Conservation (phyloP, 2,329 filamentous ascomycete species). For the Cladorrhinum sp. region DNA sequence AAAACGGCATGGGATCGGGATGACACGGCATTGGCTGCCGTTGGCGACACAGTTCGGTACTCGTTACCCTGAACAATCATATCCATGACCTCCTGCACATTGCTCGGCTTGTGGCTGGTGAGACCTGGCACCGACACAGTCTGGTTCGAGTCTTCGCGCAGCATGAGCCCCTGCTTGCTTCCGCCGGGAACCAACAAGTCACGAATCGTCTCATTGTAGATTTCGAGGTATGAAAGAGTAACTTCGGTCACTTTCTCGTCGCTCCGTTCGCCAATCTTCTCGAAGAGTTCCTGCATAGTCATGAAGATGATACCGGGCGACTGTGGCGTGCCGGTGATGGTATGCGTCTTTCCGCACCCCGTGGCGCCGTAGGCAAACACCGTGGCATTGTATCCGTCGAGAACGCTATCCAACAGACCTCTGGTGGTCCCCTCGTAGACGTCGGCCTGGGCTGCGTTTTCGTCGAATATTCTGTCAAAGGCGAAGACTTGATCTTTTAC, state of each 20-base stretch:
- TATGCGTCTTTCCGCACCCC: conserved; percentile 97
- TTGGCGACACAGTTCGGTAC: conserved; percentile 91
- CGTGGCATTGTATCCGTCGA: conserved; percentile 97
- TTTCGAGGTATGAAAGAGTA: conserved; percentile 92
- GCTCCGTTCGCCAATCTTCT: conserved; percentile 83
- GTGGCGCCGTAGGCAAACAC: conserved; percentile 98
- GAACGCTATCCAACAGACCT: conserved; percentile 84
- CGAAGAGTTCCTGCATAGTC: conserved; percentile 98
- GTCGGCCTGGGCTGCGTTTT: conserved; percentile 86
- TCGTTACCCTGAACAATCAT: conserved; percentile 97
- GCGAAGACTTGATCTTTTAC: conserved; percentile 97
- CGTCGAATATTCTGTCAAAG: conserved; percentile 96
- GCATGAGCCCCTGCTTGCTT: conserved; percentile 79
- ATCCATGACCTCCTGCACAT: conserved; percentile 97
- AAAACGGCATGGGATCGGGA: conserved; percentile 96
- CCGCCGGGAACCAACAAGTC: conserved; percentile 85
- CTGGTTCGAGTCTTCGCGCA: conserved; percentile 92
- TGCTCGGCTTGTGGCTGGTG: conserved; percentile 84
- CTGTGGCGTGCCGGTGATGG: conserved; percentile 87
- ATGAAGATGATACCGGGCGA: conserved; percentile 97
- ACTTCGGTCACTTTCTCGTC: conserved; percentile 87
- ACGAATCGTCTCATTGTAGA: conserved; percentile 98
- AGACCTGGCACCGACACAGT: conserved; percentile 87
- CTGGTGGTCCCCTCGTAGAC: conserved; percentile 94
- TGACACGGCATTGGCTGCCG: conserved; percentile 94